These are phyloP conservation scores for Saccharomycopsis synnaedendra DNA, from an alignment of 805 yeast species.

Conservation along the genomic window DNA sequence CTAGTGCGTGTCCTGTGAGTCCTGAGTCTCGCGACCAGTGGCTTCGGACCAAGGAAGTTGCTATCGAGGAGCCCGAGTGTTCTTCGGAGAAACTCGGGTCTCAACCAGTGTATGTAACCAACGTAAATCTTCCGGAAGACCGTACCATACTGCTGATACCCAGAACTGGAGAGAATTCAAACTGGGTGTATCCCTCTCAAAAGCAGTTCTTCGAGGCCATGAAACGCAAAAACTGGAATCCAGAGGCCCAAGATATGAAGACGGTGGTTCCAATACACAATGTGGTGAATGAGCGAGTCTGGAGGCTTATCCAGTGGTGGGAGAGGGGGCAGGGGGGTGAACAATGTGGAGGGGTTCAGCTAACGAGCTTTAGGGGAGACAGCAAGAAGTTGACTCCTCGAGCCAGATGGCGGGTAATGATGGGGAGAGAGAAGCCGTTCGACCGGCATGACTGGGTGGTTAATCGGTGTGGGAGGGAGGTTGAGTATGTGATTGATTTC, in stretches of 20 bases:
- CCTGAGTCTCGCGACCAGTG: conserved; percentile 48
- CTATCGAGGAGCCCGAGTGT: conserved; percentile 1
- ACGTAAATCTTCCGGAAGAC: conserved; percentile 48
- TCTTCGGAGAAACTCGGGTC: conserved; percentile 33
- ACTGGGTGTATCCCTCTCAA: conserved; percentile 95
- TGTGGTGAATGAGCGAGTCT: conserved; percentile 84
- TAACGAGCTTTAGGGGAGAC: conserved; percentile 85
- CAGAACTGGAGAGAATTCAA: conserved; percentile 46
- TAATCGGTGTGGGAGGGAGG: conserved; percentile 68
- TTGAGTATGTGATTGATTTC: conserved; percentile 91
- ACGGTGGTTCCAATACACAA: conserved; percentile 91
- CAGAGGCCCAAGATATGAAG: conserved; percentile 72
- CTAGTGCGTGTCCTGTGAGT: conserved; percentile 53
- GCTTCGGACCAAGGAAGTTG: conserved; percentile 20
- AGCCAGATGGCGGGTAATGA: conserved; percentile 54
- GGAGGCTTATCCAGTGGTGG: conserved; percentile 81
- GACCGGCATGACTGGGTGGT: conserved; percentile 95
- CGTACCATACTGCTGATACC: conserved; percentile 79
- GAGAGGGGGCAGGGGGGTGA: conserved; percentile 50
- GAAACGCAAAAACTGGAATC: conserved; percentile 83
- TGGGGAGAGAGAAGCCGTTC: conserved; percentile 75
- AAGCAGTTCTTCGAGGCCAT: conserved; percentile 91
- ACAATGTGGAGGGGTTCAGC: conserved; percentile 72
- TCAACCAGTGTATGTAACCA: conserved; percentile 24
- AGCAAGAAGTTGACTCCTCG: conserved; percentile 78